phyloP scores from a whole-genome alignment of 768 basidiomycete genomes.

The Agaricus sinodeliciosus region DNA sequence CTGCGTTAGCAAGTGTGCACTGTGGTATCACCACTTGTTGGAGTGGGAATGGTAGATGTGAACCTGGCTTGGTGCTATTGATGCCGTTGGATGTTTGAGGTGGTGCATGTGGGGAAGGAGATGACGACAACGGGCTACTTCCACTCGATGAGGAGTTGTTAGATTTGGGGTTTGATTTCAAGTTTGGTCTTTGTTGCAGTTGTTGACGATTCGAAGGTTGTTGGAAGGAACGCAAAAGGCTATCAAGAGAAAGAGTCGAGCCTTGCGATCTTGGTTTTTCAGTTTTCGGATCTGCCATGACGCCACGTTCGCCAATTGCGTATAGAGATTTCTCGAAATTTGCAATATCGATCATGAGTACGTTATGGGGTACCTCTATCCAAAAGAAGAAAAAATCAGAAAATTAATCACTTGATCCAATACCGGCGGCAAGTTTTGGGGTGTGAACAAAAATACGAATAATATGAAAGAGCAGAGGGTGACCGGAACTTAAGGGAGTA shows the following conservation, averaged over 20 bases:
- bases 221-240: conserved; percentile 45
- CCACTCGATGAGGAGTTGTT: conserved; percentile 6
- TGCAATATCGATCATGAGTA: conserved; percentile 61
- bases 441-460: neutral
- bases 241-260: conserved; percentile 55
- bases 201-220: conserved; percentile 10
- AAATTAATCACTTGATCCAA: neutral
- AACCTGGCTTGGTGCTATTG: neutral
- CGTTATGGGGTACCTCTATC: conserved; percentile 67
- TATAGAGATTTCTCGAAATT: conserved; percentile 60
- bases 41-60: conserved; percentile 16
- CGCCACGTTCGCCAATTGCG: conserved; percentile 44
- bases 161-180: conserved; percentile 7
- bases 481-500: neutral
- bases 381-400: neutral
- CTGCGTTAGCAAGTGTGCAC: conserved; percentile 62
- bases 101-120: neutral
- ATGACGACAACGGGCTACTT: conserved; percentile 9
- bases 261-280: conserved; percentile 44
- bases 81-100: neutral
- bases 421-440: neutral
- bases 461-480: neutral
- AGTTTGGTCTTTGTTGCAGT: conserved; percentile 13
- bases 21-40: conserved; percentile 22
- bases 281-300: conserved; percentile 56